phyloP scores from a whole-genome alignment of 176 grass and related monocot species.

The Bolboschoenus planiculmis region DNA sequence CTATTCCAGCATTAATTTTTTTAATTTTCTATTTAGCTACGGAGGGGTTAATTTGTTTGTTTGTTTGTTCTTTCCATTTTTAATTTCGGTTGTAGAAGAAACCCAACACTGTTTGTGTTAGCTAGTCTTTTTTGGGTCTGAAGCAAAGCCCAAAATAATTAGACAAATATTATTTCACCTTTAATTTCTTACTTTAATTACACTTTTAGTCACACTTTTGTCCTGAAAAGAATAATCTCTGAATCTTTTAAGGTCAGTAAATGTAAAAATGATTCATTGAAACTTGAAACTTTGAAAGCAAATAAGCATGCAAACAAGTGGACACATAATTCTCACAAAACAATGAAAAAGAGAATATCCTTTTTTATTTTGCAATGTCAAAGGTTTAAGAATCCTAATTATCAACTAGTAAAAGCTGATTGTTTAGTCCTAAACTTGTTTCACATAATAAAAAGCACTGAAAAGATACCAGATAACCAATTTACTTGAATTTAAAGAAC shows the following conservation, averaged over 20 bases:
- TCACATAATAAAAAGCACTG: not conserved
- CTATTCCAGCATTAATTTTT: too few species aligned
- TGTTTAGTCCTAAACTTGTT: not conserved
- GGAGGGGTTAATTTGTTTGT: not conserved
- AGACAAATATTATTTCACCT: not conserved
- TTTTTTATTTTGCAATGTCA: not conserved
- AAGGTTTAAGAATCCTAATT: not conserved
- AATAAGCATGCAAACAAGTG: too few species aligned
- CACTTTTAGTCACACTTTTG: conserved; percentile 3
- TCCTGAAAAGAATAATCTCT: not conserved
- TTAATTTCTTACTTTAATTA: conserved; percentile 6
- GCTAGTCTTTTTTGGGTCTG: not conserved
- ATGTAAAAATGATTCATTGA: not conserved
- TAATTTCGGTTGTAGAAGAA: not conserved
- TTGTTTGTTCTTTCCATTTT: not conserved
- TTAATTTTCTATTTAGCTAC: not conserved
- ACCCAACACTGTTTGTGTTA: not conserved
- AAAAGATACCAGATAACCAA: not conserved
- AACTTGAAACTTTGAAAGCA: too few species aligned
- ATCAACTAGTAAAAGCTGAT: not conserved
- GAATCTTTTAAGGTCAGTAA: not conserved
- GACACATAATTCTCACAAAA: not conserved
- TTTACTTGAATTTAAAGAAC: not conserved
- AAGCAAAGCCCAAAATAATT: conserved; percentile 3
- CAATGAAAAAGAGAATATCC: not conserved